Percentiles rank a stretch among this genome's conserved stretches.
Conservation (phyloP, 2,329 filamentous ascomycete genomes). For the Xylariaceae sp. region DNA sequence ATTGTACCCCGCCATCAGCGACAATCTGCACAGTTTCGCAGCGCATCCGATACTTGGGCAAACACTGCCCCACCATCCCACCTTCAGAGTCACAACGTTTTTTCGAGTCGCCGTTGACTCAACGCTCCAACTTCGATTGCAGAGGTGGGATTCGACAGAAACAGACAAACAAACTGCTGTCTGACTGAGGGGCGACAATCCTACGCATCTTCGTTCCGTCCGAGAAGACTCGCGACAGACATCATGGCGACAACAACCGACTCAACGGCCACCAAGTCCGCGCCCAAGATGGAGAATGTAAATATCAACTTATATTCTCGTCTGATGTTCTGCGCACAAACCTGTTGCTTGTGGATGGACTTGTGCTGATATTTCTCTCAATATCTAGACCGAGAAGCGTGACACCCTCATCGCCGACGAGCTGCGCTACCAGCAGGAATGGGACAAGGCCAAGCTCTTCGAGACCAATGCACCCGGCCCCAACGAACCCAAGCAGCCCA, state of each 20-base stretch:
- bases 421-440: slow-evolving; percentile 71
- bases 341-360: neutral
- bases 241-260: slow-evolving; percentile 14
- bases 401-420: slow-evolving; percentile 21
- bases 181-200: neutral
- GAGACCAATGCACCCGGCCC: slow-evolving; percentile 80
- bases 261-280: slow-evolving; percentile 11
- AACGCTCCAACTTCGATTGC: neutral
- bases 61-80: slow-evolving; percentile 18
- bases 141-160: neutral
- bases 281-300: slow-evolving; percentile 20
- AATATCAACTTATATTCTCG: neutral
- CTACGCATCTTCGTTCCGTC: neutral
- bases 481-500: slow-evolving; percentile 77
- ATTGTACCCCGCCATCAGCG: no score
- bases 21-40: no score
- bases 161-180: neutral
- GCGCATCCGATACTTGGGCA: no score
- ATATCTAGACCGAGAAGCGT: slow-evolving; percentile 18
- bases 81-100: slow-evolving; percentile 13
- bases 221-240: neutral
- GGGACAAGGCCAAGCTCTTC: slow-evolving; percentile 77
- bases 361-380: neutral
- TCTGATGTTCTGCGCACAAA: neutral
- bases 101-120: slow-evolving; percentile 7